Conservation (phyloP, 2,329 filamentous ascomycete genomes). For the Pseudogymnoascus verrucosus region DNA sequence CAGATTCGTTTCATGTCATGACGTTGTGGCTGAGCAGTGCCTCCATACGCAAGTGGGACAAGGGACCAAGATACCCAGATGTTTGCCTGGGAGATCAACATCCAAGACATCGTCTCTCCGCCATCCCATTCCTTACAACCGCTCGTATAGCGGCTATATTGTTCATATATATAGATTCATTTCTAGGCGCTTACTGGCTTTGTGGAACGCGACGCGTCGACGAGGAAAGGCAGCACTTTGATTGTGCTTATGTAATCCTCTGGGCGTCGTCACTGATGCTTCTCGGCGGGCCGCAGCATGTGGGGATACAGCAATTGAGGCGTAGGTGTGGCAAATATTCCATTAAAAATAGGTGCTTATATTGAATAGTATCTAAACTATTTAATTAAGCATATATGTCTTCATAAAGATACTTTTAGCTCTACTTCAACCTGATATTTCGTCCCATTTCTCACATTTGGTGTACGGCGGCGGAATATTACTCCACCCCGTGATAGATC, state of each 20-base stretch:
- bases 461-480: neutral
- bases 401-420: neutral
- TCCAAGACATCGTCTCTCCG: neutral
- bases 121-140: neutral
- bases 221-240: neutral
- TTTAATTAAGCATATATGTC: neutral
- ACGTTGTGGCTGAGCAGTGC: conserved; percentile 3
- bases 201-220: neutral
- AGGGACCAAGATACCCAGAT: neutral
- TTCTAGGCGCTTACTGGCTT: neutral
- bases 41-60: neutral
- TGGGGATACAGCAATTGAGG: neutral
- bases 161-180: neutral
- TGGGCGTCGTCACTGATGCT: neutral
- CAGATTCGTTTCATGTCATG: conserved; percentile 7
- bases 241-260: neutral
- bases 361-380: neutral
- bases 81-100: neutral
- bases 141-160: neutral
- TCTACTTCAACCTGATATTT: neutral
- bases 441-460: neutral
- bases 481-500: neutral
- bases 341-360: neutral
- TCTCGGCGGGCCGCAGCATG: neutral
- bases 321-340: neutral